Percentiles rank a stretch among this genome's conserved stretches.
Conservation (phyloP, 2,329 filamentous ascomycete genomes). For the Penicillium sp. region DNA sequence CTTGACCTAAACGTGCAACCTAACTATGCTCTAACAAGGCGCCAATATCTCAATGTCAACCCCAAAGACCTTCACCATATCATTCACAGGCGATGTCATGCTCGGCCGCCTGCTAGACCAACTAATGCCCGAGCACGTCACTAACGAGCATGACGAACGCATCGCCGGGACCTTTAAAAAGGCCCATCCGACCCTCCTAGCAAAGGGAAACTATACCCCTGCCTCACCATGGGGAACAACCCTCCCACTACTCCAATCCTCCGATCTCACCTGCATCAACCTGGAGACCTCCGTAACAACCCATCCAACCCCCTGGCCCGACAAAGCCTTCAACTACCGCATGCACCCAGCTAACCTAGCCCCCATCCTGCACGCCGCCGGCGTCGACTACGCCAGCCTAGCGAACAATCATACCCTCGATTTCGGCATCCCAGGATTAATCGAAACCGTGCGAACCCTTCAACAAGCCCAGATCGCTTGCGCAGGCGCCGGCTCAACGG, state of each 20-base stretch:
- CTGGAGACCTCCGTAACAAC: slow-evolving; percentile 41
- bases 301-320: slow-evolving; percentile 32
- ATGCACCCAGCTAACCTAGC: slow-evolving; percentile 40
- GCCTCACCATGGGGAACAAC: slow-evolving; percentile 37
- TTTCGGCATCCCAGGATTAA: slow-evolving; percentile 33
- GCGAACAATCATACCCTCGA: slow-evolving; percentile 44
- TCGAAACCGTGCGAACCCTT: slow-evolving; percentile 35
- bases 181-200: slow-evolving; percentile 20
- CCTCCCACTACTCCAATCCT: slow-evolving; percentile 30
- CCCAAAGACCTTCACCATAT: slow-evolving; percentile 26
- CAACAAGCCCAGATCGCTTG: slow-evolving; percentile 26
- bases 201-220: slow-evolving; percentile 5
- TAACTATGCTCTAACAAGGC: too few species aligned
- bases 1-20: neutral
- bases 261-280: slow-evolving; percentile 40
- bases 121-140: slow-evolving; percentile 35
- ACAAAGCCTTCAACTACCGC: slow-evolving; percentile 42
- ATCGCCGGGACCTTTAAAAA: slow-evolving; percentile 20
- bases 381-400: slow-evolving; percentile 35
- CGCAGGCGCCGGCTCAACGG: slow-evolving; percentile 33
- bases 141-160: slow-evolving; percentile 25
- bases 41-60: neutral
- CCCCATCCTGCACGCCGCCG: slow-evolving; percentile 29
- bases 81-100: slow-evolving; percentile 42
- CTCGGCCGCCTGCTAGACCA: slow-evolving; percentile 43